These are phyloP conservation scores for Calendula officinalis DNA, from an alignment of 129 eudicot species.

Conservation along the genomic window DNA sequence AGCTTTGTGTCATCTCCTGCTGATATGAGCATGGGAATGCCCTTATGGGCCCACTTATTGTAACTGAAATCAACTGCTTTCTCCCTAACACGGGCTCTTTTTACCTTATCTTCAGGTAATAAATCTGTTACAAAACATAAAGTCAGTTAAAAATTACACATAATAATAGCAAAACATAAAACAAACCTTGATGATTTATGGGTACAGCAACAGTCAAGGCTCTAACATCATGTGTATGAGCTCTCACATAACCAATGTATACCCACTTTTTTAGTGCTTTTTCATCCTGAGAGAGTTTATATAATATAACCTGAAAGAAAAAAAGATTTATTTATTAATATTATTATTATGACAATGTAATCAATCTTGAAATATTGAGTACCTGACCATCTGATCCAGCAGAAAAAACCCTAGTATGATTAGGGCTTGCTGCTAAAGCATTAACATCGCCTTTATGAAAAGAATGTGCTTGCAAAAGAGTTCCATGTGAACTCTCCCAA, in stretches of 20 bases:
- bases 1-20: constrained; percentile 97
- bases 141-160: neutral
- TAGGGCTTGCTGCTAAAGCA: constrained; percentile 65
- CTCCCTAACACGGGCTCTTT: constrained; percentile 55
- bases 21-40: constrained; percentile 95
- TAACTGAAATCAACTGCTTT: constrained; percentile 71
- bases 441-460: constrained; percentile 68
- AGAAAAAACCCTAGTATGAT: constrained; percentile 65
- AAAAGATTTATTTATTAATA: neutral
- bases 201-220: constrained; percentile 89
- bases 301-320: constrained; percentile 62
- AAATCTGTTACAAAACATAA: constrained; percentile 40
- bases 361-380: neutral
- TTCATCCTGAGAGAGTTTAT: constrained; percentile 53
- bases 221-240: constrained; percentile 91
- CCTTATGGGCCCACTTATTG: constrained; percentile 91
- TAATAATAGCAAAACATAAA: neutral
- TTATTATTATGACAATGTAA: neutral
- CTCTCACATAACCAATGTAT: constrained; percentile 72
- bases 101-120: constrained; percentile 50
- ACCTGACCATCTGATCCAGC: constrained; percentile 91
- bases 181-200: constrained; percentile 71
- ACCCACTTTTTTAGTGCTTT: constrained; percentile 60
- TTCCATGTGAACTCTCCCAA: constrained; percentile 74
- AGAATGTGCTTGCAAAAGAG: constrained; percentile 65